A percentile compares a stretch with the other conserved stretches of the same genome.
These are phyloP conservation scores for Escovopsis sp. DNA, from an alignment of 2,329 filamentous ascomycete genomes.

Conservation along the genomic window DNA sequence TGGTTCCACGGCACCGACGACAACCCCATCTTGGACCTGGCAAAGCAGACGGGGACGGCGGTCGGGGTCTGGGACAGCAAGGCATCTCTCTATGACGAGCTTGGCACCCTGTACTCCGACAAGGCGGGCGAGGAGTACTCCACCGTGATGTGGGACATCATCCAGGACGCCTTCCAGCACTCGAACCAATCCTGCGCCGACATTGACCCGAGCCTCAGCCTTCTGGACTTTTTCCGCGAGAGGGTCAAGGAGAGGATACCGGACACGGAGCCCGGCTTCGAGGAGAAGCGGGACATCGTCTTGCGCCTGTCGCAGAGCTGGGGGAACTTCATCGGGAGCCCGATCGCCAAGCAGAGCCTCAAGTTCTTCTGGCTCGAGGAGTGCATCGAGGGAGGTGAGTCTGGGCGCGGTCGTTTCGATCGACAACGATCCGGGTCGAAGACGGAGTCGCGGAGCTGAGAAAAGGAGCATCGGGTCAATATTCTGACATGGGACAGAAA, in stretches of 20 bases:
- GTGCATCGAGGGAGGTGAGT: conserved; percentile 53
- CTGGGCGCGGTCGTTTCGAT: too few species aligned
- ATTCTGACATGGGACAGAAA: conserved; percentile 27
- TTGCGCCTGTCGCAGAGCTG: conserved; percentile 47
- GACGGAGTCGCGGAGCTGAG: not conserved
- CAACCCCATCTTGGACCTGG: conserved; percentile 56
- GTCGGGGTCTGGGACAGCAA: conserved; percentile 34
- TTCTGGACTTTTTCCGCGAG: conserved; percentile 38
- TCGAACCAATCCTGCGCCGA: conserved; percentile 41
- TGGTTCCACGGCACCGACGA: conserved; percentile 64
- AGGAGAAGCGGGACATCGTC: conserved; percentile 27
- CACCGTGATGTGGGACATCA: conserved; percentile 50
- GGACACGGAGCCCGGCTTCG: conserved; percentile 25
- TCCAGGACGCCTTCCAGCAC: conserved; percentile 51
- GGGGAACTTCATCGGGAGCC: conserved; percentile 57
- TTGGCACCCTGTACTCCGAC: conserved; percentile 34
- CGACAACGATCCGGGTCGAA: not conserved
- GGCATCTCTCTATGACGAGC: conserved; percentile 41
- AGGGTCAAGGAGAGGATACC: conserved; percentile 32
- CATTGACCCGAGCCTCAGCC: conserved; percentile 31
- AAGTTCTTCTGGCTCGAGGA: conserved; percentile 70
- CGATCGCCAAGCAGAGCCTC: conserved; percentile 49
- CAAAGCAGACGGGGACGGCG: conserved; percentile 41
- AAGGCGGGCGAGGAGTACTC: conserved; percentile 32
- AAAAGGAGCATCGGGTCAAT: not conserved